Evolutionary conservation across 768 basidiomycete species (phyloP).

Genomic region (Lactarius psammicola): DNA sequence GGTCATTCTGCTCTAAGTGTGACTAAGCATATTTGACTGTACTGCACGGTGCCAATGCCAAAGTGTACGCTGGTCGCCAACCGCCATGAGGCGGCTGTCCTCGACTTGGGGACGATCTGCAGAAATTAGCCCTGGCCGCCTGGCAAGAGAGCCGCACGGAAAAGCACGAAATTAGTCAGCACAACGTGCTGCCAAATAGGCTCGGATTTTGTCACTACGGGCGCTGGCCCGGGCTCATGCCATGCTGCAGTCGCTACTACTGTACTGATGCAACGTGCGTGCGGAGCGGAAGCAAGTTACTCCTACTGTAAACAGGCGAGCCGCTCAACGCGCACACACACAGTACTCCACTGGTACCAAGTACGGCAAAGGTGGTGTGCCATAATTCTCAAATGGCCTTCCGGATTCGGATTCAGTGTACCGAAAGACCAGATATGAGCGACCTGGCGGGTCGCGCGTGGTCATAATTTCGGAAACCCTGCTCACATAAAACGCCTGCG

Average conservation of each 20-base stretch:
- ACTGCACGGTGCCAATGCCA: too few relatives aligned
- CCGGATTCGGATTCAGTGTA: not conserved
- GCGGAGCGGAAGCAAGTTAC: not conserved
- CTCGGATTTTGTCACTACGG: too few relatives aligned
- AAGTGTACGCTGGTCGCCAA: too few relatives aligned
- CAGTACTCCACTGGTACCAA: not conserved
- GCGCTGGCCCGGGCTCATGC: not conserved
- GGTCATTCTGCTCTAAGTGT: not conserved
- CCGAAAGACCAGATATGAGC: slow-evolving; percentile 2
- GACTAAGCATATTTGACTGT: too few relatives aligned
- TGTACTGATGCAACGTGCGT: not conserved
- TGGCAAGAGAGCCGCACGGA: not conserved
- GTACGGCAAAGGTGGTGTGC: not conserved
- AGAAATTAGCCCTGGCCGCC: too few relatives aligned
- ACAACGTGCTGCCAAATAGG: not conserved
- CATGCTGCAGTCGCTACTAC: not conserved
- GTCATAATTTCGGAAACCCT: not conserved
- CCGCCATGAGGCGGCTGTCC: too few relatives aligned
- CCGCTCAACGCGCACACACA: not conserved
- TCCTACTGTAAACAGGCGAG: not conserved
- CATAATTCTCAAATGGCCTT: not conserved
- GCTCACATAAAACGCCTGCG: slow-evolving; percentile 2
- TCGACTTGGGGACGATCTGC: not conserved
- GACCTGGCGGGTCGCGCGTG: slow-evolving; percentile 1
- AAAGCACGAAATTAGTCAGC: not conserved